Evolutionary conservation across 495 filamentous ascomycete species (phyloP).

Genomic region (Penicillium turbatum): DNA sequence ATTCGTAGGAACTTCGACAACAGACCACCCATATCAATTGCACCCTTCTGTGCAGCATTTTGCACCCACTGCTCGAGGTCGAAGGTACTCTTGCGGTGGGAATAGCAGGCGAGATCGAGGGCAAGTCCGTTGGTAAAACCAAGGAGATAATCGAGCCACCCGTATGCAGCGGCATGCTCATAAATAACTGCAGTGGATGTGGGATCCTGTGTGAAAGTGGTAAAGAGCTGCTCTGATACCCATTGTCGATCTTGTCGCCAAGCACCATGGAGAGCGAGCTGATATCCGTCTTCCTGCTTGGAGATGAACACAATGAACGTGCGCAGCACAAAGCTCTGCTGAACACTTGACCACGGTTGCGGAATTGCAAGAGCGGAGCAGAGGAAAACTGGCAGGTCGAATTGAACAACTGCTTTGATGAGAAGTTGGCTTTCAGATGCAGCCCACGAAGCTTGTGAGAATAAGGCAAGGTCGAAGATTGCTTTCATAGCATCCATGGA

Average conservation of each 20-base stretch:
- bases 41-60: constrained; percentile 53
- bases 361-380: constrained; percentile 69
- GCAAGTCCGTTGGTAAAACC: constrained; percentile 73
- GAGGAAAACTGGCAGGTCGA: constrained; percentile 63
- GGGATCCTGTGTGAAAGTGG: constrained; percentile 71
- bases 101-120: constrained; percentile 81
- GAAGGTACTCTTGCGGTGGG: constrained; percentile 75
- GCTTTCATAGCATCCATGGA: constrained; percentile 82
- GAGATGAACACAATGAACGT: constrained; percentile 58
- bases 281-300: constrained; percentile 63
- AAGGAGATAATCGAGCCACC: constrained; percentile 78
- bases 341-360: constrained; percentile 59
- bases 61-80: constrained; percentile 80
- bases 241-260: constrained; percentile 85
- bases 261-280: constrained; percentile 80
- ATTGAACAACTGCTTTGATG: constrained; percentile 45
- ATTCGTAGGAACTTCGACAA: constrained; percentile 71
- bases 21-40: constrained; percentile 56
- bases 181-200: constrained; percentile 73
- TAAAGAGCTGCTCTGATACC: constrained; percentile 72
- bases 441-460: constrained; percentile 59
- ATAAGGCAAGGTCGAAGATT: constrained; percentile 71
- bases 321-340: constrained; percentile 59
- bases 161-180: constrained; percentile 70
- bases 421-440: constrained; percentile 62